Percentiles rank a stretch among this genome's conserved stretches.
phyloP scores from a whole-genome alignment of 78 protist species.

The Dictyostelium brefeldianum region DNA sequence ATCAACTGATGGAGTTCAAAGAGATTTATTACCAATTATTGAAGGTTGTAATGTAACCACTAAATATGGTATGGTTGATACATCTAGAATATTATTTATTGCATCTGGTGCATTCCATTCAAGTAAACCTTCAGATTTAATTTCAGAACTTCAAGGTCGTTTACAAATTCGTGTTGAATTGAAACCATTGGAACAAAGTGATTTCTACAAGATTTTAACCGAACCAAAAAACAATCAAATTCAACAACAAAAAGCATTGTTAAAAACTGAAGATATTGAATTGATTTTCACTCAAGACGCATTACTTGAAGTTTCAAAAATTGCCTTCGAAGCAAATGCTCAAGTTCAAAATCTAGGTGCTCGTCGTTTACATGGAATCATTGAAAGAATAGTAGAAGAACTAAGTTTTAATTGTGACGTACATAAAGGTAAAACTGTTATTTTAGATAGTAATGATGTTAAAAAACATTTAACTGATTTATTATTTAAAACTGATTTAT shows the following conservation, averaged over 20 bases:
- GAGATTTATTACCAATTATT: conserved; percentile 95
- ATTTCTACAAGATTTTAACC: conserved; percentile 89
- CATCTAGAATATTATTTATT: conserved; percentile 94
- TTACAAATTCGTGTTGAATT: conserved; percentile 95
- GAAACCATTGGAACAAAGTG: conserved; percentile 88
- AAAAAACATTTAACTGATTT: conserved; percentile 45
- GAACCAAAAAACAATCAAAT: conserved; percentile 93
- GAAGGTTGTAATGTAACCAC: conserved; percentile 94
- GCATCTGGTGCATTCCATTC: conserved; percentile 93
- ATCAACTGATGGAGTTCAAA: conserved; percentile 96
- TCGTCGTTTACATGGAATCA: conserved; percentile 90
- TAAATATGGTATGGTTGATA: conserved; percentile 91
- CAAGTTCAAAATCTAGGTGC: conserved; percentile 95
- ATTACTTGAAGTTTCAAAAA: conserved; percentile 82
- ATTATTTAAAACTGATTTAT: conserved; percentile 59
- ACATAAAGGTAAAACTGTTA: conserved; percentile 58
- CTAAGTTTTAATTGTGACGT: conserved; percentile 81
- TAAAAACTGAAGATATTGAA: conserved; percentile 86
- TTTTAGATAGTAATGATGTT: conserved; percentile 14
- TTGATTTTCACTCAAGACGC: conserved; percentile 91
- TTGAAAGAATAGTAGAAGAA: conserved; percentile 90
- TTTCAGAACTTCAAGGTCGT: conserved; percentile 94
- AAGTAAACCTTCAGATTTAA: conserved; percentile 81
- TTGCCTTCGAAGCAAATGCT: conserved; percentile 89
- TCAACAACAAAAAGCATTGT: conserved; percentile 90